Evolutionary conservation across 345 rosid genomes (phyloP).

Genomic region (Kernera saxatilis): DNA sequence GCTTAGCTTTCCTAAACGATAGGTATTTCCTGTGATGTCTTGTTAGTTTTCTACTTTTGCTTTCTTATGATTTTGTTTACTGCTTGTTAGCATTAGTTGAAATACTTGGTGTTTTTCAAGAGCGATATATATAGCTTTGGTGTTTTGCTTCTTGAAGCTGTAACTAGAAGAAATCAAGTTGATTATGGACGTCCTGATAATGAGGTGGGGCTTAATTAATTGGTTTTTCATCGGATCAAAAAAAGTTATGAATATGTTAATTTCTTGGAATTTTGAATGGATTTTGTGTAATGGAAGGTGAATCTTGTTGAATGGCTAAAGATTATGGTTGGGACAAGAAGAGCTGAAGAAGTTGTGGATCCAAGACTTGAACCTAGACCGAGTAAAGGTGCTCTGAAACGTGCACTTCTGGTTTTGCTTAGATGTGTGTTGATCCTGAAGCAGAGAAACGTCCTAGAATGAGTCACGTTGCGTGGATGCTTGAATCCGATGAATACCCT

Average conservation of each 20-base stretch:
- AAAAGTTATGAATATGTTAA: neutral
- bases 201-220: slow-evolving; percentile 42
- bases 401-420: slow-evolving; percentile 71
- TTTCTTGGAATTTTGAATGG: neutral
- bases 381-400: slow-evolving; percentile 62
- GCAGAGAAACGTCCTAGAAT: slow-evolving; percentile 85
- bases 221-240: neutral
- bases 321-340: slow-evolving; percentile 91
- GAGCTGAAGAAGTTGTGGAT: slow-evolving; percentile 92
- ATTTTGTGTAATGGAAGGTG: slow-evolving; percentile 43
- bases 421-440: slow-evolving; percentile 92
- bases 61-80: too few species aligned
- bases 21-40: slow-evolving; percentile 14
- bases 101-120: too few species aligned
- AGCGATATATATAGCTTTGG: slow-evolving; percentile 98
- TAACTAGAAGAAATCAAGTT: slow-evolving; percentile 94
- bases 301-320: slow-evolving; percentile 96
- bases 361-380: slow-evolving; percentile 74
- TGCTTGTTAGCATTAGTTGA: too few species aligned
- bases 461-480: slow-evolving; percentile 87
- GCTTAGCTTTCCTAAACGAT: slow-evolving; percentile 35
- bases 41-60: neutral
- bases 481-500: slow-evolving; percentile 81
- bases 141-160: slow-evolving; percentile 81
- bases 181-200: slow-evolving; percentile 87